Conservation (phyloP, 148 eudicot species). For the Vaccinium corymbosum region DNA sequence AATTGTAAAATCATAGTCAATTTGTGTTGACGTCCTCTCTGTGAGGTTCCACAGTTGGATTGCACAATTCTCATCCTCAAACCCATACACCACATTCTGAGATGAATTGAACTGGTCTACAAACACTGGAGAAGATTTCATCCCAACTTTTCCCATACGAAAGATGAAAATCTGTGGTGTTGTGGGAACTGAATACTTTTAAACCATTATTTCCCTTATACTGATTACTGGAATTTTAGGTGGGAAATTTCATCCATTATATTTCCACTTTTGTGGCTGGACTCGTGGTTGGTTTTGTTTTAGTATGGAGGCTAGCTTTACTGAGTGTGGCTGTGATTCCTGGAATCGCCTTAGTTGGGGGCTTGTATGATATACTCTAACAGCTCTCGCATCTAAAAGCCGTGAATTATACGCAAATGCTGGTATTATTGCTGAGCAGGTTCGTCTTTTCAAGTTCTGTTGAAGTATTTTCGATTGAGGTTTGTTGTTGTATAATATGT, state of each 20-base stretch:
- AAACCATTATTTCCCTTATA: background rate
- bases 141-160: no score
- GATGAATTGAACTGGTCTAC: no score
- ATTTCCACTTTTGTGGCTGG: constrained; percentile 97
- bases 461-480: background rate
- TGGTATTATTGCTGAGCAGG: constrained; percentile 95
- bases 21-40: background rate
- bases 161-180: no score
- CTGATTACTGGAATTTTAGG: constrained; percentile 37
- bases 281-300: constrained; percentile 94
- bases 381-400: constrained; percentile 91
- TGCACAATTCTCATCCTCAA: background rate
- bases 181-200: no score
- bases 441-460: constrained; percentile 22
- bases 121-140: no score
- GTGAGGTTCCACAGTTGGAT: background rate
- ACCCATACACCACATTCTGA: background rate
- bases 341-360: constrained; percentile 96
- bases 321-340: constrained; percentile 97
- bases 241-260: constrained; percentile 96
- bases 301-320: constrained; percentile 92
- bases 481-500: background rate
- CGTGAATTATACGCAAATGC: constrained; percentile 98
- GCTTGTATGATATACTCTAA: constrained; percentile 85
- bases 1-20: background rate